Evolutionary conservation across 2,329 filamentous ascomycete genomes (phyloP).

Genomic region (Parastagonospora nodorum): DNA sequence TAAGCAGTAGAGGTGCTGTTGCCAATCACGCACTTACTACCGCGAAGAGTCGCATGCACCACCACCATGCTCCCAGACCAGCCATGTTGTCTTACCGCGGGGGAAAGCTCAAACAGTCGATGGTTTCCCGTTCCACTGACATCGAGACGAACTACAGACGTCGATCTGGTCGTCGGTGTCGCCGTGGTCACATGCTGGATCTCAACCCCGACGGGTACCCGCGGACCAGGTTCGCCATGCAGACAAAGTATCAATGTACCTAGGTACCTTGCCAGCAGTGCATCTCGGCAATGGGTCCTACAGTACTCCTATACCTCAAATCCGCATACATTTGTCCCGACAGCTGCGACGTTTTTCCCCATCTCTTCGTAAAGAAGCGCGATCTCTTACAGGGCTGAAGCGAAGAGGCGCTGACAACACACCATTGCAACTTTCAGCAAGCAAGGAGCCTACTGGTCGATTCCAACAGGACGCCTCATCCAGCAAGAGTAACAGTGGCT

Average conservation of each 20-base stretch:
- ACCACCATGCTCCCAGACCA: constrained; percentile 8
- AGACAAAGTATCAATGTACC: constrained; percentile 19
- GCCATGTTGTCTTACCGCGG: not conserved
- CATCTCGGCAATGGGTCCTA: not conserved
- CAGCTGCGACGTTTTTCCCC: not conserved
- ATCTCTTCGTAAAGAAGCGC: not conserved
- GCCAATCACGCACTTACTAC: constrained; percentile 20
- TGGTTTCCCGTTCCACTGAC: not conserved
- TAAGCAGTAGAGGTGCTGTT: not conserved
- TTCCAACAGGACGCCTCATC: constrained; percentile 15
- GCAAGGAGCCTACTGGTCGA: constrained; percentile 10
- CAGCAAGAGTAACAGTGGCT: constrained; percentile 36
- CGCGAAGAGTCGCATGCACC: constrained; percentile 11
- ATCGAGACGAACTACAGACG: not conserved
- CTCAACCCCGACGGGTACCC: constrained; percentile 12
- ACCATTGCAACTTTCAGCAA: not conserved
- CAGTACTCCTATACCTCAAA: not conserved
- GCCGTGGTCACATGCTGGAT: constrained; percentile 3
- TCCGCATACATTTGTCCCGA: not conserved
- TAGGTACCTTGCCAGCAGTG: constrained; percentile 12
- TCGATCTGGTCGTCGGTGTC: constrained; percentile 6
- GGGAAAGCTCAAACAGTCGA: constrained; percentile 4
- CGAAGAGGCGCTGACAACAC: not conserved
- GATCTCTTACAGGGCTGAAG: not conserved
- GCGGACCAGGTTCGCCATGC: constrained; percentile 22